Evolutionary conservation across 441 rosid genomes (phyloP), one percentile per base, ranked within the genome.

Genomic region (Capsella rubella): DNA sequence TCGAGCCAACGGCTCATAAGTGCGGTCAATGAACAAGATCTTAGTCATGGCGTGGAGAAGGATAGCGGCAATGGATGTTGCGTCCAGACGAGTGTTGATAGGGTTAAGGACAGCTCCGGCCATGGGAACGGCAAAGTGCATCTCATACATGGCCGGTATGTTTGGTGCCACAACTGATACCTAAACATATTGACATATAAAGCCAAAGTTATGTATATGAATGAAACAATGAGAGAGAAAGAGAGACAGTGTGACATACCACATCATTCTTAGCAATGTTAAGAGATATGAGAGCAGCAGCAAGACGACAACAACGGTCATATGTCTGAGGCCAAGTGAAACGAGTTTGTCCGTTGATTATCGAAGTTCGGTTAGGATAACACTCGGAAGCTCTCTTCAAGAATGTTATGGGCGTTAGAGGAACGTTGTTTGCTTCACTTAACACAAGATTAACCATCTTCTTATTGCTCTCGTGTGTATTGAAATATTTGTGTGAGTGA

Each of bases 341-440:
- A 4, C 54, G 54, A 50, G 29, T 50, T 18, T 50, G 1, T 3
- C 54, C 54, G 3, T 50, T 9, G 54, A 50, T 50, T 18, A 50
- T 50, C 2, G 54, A 50, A 50, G 54, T 50, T 8, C 29, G 54
- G 8, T 18, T 50, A 1, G 29, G 1, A 50, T 50, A 50, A 50
- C 54, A 50, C 54, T 50, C 28, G 0, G 54, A 50, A 50, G 54
- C 54, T 50, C 54, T 49, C 29, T 50, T 50, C 29, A 50, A 50
- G 28, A 50, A 50, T 28, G 54, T 50, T 16, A 50, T 18, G 14
- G 54, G 54, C 2, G 54, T 50, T 18, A 50, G 54, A 50, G 54
- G 54, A 50, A 50, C 54, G 11, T 18, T 18, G 54, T 50, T 50
- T 50, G 54, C 54, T 50, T 50, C 54, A 18, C 54, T 9, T 50